Evolutionary conservation across 2,329 filamentous ascomycete species (phyloP).

Genomic region (Aspergillus persii): DNA sequence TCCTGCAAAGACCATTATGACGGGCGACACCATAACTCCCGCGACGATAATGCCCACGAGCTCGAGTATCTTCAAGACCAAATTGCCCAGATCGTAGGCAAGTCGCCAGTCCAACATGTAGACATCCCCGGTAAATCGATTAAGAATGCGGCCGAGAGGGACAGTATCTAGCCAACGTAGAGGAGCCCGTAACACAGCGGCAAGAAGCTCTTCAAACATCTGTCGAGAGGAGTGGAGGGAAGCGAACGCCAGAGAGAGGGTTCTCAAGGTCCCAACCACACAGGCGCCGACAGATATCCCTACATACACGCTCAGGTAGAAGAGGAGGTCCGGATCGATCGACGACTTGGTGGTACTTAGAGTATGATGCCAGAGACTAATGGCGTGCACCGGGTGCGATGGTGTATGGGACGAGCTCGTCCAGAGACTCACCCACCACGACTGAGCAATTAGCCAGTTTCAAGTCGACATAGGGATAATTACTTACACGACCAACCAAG

Average conservation of each 20-base stretch:
- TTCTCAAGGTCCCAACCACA: constrained; percentile 53
- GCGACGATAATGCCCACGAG: constrained; percentile 65
- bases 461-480: neutral
- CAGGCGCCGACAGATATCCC: constrained; percentile 57
- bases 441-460: constrained; percentile 20
- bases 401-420: constrained; percentile 33
- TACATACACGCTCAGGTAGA: constrained; percentile 55
- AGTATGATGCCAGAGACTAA: neutral
- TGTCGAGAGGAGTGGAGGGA: constrained; percentile 65
- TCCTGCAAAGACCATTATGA: constrained; percentile 61
- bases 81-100: constrained; percentile 60
- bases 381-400: neutral
- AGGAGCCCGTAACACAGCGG: constrained; percentile 66
- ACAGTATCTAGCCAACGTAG: constrained; percentile 78
- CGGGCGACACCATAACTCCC: constrained; percentile 63
- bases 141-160: constrained; percentile 70
- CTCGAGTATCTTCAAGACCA: constrained; percentile 59
- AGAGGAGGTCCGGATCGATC: constrained; percentile 48
- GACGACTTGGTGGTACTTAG: neutral
- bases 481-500: constrained; percentile 50
- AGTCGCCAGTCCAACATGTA: constrained; percentile 67
- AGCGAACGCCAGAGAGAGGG: constrained; percentile 53
- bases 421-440: constrained; percentile 52
- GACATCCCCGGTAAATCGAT: constrained; percentile 75
- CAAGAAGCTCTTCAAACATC: constrained; percentile 66